A percentile compares a stretch with the other conserved stretches of the same genome.
These are phyloP conservation scores for Termitomyces sp. DNA, from an alignment of 1,284 basidiomycete genomes.

Conservation along the genomic window DNA sequence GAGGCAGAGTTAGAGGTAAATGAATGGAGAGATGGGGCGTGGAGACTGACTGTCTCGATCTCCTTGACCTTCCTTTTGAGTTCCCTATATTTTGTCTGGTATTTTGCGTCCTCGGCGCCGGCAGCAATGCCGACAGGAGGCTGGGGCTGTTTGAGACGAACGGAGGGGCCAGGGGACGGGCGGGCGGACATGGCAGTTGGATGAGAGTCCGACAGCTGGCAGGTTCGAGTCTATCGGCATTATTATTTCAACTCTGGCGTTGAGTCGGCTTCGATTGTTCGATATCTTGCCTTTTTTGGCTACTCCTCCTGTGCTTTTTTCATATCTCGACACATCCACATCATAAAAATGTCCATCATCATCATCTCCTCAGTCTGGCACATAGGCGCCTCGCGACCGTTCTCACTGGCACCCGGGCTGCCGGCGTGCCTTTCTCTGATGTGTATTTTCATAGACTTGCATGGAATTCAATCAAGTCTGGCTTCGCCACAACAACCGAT, in stretches of 20 bases:
- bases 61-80: slow-evolving; percentile 86
- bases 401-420: background rate
- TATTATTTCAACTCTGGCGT: slow-evolving; percentile 27
- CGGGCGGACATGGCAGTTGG: slow-evolving; percentile 49
- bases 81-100: slow-evolving; percentile 86
- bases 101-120: slow-evolving; percentile 83
- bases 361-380: background rate
- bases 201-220: slow-evolving; percentile 28
- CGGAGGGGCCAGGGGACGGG: slow-evolving; percentile 44
- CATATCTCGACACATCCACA: background rate
- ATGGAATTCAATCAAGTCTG: background rate
- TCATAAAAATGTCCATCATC: background rate
- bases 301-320: slow-evolving; percentile 18
- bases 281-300: slow-evolving; percentile 32
- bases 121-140: slow-evolving; percentile 63
- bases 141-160: slow-evolving; percentile 48
- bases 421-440: background rate
- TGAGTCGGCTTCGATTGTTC: slow-evolving; percentile 27
- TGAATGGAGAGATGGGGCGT: background rate
- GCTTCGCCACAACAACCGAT: slow-evolving; percentile 10
- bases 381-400: background rate
- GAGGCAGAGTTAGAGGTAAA: slow-evolving; percentile 18
- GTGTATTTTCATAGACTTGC: slow-evolving; percentile 1
- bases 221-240: slow-evolving; percentile 19
- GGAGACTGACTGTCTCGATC: slow-evolving; percentile 68